Evolutionary conservation across 352 stramenopile genomes (phyloP).

Genomic region (Phytophthora pseudosyringae): DNA sequence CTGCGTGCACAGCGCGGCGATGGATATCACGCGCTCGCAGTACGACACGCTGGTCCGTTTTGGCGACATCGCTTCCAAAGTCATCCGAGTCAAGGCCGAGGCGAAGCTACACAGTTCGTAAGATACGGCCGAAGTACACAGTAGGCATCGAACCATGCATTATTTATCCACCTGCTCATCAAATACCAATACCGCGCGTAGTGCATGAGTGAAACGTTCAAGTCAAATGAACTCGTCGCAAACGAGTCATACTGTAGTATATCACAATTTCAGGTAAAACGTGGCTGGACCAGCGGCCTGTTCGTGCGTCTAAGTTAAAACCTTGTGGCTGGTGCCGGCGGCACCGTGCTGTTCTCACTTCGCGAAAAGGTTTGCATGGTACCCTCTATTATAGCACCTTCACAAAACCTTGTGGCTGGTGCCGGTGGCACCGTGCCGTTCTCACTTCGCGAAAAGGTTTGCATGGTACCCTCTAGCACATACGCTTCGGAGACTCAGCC

Average conservation of each 20-base stretch:
- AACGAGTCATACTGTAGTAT: no score
- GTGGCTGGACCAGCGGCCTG: background rate
- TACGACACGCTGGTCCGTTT: slow-evolving; percentile 41
- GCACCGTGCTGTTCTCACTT: background rate
- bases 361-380: background rate
- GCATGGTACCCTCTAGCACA: background rate
- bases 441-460: background rate
- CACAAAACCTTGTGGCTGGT: no score
- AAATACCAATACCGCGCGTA: background rate
- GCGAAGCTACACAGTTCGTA: slow-evolving; percentile 19
- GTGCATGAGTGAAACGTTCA: no score
- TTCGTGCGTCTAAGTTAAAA: no score
- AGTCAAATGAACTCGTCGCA: no score
- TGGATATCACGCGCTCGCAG: slow-evolving; percentile 42
- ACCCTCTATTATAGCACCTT: no score
- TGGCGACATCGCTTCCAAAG: slow-evolving; percentile 45
- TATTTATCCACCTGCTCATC: slow-evolving; percentile 11
- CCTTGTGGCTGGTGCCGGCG: no score
- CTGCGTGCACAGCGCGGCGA: slow-evolving; percentile 34
- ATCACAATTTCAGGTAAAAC: background rate
- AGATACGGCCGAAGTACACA: no score
- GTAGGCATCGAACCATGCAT: background rate
- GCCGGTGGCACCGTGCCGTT: no score
- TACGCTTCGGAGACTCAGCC: no score
- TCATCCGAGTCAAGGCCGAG: slow-evolving; percentile 42